Percentiles rank a stretch among this genome's conserved stretches.
Evolutionary conservation across 2,329 filamentous ascomycete species (phyloP).

Genomic region (Ascochyta lentis): DNA sequence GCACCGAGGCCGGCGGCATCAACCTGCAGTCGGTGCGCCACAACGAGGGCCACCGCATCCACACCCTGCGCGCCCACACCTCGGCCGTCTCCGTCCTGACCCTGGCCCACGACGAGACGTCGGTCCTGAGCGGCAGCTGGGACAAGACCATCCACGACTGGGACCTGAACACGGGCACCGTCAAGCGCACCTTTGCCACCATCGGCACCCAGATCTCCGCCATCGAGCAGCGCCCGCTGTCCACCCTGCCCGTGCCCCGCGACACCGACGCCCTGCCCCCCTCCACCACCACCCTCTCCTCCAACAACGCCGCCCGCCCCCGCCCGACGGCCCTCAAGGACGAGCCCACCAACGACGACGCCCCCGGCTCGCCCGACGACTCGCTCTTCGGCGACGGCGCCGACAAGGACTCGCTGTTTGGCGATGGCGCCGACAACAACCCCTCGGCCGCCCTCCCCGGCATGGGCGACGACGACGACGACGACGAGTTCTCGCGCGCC

Average conservation of each 20-base stretch:
- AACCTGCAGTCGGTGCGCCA: conserved; percentile 93
- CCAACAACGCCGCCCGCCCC: conserved; percentile 71
- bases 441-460: conserved; percentile 61
- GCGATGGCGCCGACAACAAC: conserved; percentile 65
- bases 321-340: conserved; percentile 51
- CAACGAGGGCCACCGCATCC: conserved; percentile 90
- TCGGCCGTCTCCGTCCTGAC: conserved; percentile 90
- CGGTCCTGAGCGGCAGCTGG: conserved; percentile 91
- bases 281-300: conserved; percentile 73
- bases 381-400: conserved; percentile 85
- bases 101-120: conserved; percentile 83
- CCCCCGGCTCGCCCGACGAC: conserved; percentile 70
- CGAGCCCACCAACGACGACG: conserved; percentile 61
- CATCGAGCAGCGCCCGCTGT: conserved; percentile 82
- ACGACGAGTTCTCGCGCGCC: conserved; percentile 76
- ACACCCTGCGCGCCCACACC: conserved; percentile 79
- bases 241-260: conserved; percentile 75
- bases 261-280: conserved; percentile 65
- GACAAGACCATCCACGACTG: conserved; percentile 94
- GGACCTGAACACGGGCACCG: conserved; percentile 87
- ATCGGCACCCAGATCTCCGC: conserved; percentile 85
- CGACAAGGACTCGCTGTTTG: conserved; percentile 78
- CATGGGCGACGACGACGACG: conserved; percentile 70
- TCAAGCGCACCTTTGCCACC: conserved; percentile 76
- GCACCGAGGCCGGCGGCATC: conserved; percentile 88